Conservation (phyloP, 2,329 filamentous ascomycete species). For the Calonectria pseudoturangicola region DNA sequence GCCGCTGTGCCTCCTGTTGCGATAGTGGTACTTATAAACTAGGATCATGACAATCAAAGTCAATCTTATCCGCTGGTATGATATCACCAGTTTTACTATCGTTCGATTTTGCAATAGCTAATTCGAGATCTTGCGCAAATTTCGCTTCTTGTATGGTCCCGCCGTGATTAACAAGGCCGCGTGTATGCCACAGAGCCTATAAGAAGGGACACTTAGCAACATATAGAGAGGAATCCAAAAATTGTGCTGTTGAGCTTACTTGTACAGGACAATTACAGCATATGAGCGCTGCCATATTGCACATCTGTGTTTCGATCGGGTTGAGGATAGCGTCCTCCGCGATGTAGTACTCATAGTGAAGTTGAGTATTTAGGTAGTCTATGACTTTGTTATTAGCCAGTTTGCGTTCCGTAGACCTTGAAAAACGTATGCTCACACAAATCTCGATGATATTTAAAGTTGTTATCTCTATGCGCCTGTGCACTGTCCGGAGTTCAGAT, state of each 20-base stretch:
- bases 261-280: background rate
- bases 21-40: too few relatives aligned
- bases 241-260: background rate
- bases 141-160: background rate
- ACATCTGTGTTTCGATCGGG: background rate
- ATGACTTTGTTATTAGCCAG: background rate
- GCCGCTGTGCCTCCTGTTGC: too few relatives aligned
- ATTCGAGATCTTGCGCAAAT: background rate
- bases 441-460: background rate
- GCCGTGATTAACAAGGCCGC: background rate
- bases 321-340: background rate
- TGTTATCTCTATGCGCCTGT: background rate
- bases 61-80: too few relatives aligned
- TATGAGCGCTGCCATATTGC: background rate
- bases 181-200: background rate
- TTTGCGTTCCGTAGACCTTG: background rate
- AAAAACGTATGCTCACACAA: background rate
- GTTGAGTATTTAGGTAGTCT: background rate
- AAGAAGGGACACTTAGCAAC: too few relatives aligned
- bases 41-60: too few relatives aligned
- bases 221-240: too few relatives aligned
- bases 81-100: too few relatives aligned
- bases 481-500: background rate
- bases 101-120: background rate
- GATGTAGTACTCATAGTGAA: background rate